A percentile compares a stretch with the other conserved stretches of the same genome.
Conservation (phyloP, 73 alveolate genomes). For the Tetrahymena thermophila region DNA sequence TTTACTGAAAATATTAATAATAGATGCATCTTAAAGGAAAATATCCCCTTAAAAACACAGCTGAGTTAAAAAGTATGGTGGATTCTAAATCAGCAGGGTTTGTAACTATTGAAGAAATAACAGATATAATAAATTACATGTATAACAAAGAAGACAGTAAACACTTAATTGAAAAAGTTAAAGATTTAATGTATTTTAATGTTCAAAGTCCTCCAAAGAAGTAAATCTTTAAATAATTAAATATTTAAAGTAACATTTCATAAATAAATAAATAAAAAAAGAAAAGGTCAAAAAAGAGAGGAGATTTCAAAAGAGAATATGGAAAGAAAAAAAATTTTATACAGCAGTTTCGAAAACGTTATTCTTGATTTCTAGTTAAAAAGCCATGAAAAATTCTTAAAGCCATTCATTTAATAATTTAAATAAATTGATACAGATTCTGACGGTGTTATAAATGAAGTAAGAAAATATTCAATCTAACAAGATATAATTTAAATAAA, state of each 20-base stretch:
- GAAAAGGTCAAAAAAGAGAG: conserved; percentile 40
- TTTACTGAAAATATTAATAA: not conserved
- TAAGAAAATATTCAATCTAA: not conserved
- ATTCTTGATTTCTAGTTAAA: conserved; percentile 69
- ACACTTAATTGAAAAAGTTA: conserved; percentile 24
- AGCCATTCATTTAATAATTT: conserved; percentile 67
- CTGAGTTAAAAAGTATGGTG: conserved; percentile 55
- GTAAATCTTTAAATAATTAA: not conserved
- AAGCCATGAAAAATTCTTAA: conserved; percentile 70
- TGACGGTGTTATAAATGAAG: conserved; percentile 71
- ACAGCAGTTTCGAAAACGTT: conserved; percentile 57
- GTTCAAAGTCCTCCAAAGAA: not conserved
- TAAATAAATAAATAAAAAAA: not conserved
- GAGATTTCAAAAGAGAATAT: conserved; percentile 32
- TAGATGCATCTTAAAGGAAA: conserved; percentile 52
- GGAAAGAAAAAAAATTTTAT: conserved; percentile 41
- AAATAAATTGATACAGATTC: conserved; percentile 71
- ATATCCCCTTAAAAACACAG: conserved; percentile 45
- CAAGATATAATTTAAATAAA: not conserved
- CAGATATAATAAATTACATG: conserved; percentile 72
- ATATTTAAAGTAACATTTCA: too few relatives aligned
- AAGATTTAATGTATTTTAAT: not conserved
- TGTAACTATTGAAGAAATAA: conserved; percentile 68
- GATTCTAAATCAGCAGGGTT: conserved; percentile 42
- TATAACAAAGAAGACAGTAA: conserved; percentile 77